Base-by-base conservation (phyloP, 2,329 filamentous ascomycete genomes). In the Dothistroma pini region DNA sequence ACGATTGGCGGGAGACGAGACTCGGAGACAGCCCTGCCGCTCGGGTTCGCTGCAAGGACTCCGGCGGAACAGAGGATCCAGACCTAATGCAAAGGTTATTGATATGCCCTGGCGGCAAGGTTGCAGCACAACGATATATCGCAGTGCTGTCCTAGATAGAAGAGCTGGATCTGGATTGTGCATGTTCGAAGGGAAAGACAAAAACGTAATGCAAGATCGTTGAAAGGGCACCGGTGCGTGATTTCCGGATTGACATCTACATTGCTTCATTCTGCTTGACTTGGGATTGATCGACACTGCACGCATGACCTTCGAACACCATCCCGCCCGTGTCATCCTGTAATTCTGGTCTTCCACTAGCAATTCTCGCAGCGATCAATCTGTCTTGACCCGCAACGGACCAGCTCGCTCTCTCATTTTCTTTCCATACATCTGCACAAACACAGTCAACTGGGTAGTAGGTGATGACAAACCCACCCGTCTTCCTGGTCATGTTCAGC, bases 401-500 rank as follows among this genome's bases (percentile, higher is more conserved):
- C 47, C 55, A 21, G 41, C 29, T 10, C 55, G 47, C 44, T 57
- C 55, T 29, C 55, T 57, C 29, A 57, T 21, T 19, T 47, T 38
- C 47, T 57, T 57, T 10, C 54, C 55, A 38, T 57, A 38, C 31
- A 38, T 34, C 21, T 58, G 56, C 31, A 58, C 12, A 44, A 22
- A 41, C 14, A 58, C 8, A 62, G 31, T 55, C 49, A 25, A 62
- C 59, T 31, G 62, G 62, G 32, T 55, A 62, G 41, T 64, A 64
- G 4, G 47, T 38, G 14, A 64, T 52, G 38, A 60, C 58, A 49
- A 64, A 62, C 4, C 59, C 62, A 12, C 57, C 59, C 6, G 57
- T 60, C 12, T 57, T 60, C 9, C 62, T 56, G 14, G 62, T 54
- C 32, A 62, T 59, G 32, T 64, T 58, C 49, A 64, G 48, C 62